A percentile compares a stretch with the other conserved stretches of the same genome.
These are phyloP conservation scores for Saccharata proteae DNA, from an alignment of 2,329 filamentous ascomycete genomes.

Conservation along the genomic window DNA sequence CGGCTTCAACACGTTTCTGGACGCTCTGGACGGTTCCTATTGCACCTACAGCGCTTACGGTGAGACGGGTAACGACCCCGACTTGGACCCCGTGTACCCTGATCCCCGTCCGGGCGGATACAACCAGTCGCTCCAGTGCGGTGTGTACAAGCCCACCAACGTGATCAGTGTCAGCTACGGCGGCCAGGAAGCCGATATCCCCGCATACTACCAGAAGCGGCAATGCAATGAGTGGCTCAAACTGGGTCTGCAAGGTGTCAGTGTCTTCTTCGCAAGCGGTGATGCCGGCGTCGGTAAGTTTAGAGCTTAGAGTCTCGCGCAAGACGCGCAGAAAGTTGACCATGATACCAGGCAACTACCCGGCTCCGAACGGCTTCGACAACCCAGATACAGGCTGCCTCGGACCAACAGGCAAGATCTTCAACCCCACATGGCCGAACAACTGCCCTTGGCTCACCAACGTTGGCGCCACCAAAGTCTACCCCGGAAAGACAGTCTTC, in stretches of 20 bases:
- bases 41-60: slow-evolving; percentile 36
- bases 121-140: slow-evolving; percentile 33
- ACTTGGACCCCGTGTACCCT: slow-evolving; percentile 40
- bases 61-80: slow-evolving; percentile 29
- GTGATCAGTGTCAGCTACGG: slow-evolving; percentile 47
- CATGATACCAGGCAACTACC: too few relatives aligned
- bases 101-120: slow-evolving; percentile 36
- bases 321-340: too few relatives aligned
- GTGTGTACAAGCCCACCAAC: slow-evolving; percentile 42
- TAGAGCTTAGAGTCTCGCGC: too few relatives aligned
- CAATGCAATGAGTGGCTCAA: too few relatives aligned
- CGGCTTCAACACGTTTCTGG: slow-evolving; percentile 17
- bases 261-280: slow-evolving; percentile 36
- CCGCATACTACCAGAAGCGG: slow-evolving; percentile 39
- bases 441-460: slow-evolving; percentile 19
- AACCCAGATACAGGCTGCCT: too few relatives aligned
- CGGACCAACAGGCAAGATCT: too few relatives aligned
- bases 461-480: slow-evolving; percentile 13
- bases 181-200: slow-evolving; percentile 41
- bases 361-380: too few relatives aligned
- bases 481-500: slow-evolving; percentile 6
- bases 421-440: slow-evolving; percentile 16
- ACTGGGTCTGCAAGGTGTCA: slow-evolving; percentile 38
- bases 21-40: slow-evolving; percentile 38
- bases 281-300: slow-evolving; percentile 36